Evolutionary conservation across 441 rosid genomes (phyloP).

Genomic region (Hypseocharis bilobata): DNA sequence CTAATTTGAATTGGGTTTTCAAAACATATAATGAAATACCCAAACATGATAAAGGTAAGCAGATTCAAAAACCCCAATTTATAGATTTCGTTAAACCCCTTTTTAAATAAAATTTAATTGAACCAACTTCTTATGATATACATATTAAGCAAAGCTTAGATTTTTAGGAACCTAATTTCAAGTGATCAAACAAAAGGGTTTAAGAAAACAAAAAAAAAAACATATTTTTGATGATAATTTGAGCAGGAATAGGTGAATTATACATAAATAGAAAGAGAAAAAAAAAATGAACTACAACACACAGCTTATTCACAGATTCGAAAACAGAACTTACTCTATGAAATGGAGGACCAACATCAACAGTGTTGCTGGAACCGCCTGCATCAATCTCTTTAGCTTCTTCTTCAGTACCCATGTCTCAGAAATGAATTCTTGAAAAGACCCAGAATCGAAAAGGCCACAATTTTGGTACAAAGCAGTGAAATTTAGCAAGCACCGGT

Average conservation of each 20-base stretch:
- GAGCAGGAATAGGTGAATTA: not conserved
- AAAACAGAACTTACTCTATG: conserved; percentile 24
- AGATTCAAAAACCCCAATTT: conserved; percentile 1
- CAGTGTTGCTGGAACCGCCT: conserved; percentile 1
- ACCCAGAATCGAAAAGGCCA: conserved; percentile 12
- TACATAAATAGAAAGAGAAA: not conserved
- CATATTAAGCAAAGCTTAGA: not conserved
- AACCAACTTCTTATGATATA: not conserved
- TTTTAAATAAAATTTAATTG: not conserved
- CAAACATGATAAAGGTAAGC: not conserved
- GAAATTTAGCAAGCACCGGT: not conserved
- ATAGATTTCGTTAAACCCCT: too few relatives aligned
- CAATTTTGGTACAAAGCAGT: not conserved
- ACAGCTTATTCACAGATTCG: conserved; percentile 1
- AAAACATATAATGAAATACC: not conserved
- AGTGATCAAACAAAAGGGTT: not conserved
- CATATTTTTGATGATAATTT: not conserved
- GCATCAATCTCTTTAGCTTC: conserved; percentile 9
- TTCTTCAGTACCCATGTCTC: conserved; percentile 34
- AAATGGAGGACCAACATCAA: conserved; percentile 24
- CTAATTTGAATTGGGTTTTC: not conserved
- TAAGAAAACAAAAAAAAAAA: too few relatives aligned
- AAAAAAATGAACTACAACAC: not conserved
- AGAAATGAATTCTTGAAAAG: conserved; percentile 11
- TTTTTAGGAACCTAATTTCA: not conserved